Evolutionary conservation across 2,329 filamentous ascomycete genomes (phyloP).

Genomic region (Trichoderma oligosporum): DNA sequence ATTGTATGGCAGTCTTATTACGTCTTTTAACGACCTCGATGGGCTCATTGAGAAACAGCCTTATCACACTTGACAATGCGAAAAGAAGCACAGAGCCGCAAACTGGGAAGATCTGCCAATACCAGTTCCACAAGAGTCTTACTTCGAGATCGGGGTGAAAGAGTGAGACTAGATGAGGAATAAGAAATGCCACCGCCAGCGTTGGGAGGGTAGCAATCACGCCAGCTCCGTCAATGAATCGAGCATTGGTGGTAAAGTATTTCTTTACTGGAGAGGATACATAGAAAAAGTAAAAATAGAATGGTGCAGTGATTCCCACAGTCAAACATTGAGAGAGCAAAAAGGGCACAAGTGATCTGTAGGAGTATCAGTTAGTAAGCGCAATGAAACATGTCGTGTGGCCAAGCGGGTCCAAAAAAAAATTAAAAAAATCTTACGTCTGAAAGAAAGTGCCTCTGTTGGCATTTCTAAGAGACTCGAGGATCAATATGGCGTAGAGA

Average conservation of each 20-base stretch:
- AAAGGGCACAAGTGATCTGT: slow-evolving; percentile 22
- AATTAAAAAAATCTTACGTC: slow-evolving; percentile 23
- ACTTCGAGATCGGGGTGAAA: slow-evolving; percentile 24
- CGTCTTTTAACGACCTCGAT: not conserved
- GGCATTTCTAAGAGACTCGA: slow-evolving; percentile 25
- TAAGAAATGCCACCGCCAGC: slow-evolving; percentile 22
- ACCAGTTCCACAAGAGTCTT: slow-evolving; percentile 32
- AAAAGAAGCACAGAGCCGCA: slow-evolving; percentile 26
- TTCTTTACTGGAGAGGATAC: slow-evolving; percentile 22
- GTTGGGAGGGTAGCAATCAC: slow-evolving; percentile 24
- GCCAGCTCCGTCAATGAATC: slow-evolving; percentile 12
- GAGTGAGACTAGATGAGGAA: slow-evolving; percentile 23
- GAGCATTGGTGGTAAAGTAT: slow-evolving; percentile 17
- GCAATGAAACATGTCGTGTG: not conserved
- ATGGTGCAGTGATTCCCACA: slow-evolving; percentile 24
- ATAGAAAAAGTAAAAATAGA: slow-evolving; percentile 28
- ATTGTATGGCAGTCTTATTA: not conserved
- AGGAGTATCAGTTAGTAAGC: slow-evolving; percentile 1
- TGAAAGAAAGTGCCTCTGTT: slow-evolving; percentile 23
- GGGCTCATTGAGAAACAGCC: not conserved
- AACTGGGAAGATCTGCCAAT: slow-evolving; percentile 31
- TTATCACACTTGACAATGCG: slow-evolving; percentile 12
- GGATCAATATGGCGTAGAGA: slow-evolving; percentile 27
- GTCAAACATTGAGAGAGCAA: slow-evolving; percentile 26
- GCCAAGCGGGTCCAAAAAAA: not conserved